These are phyloP conservation scores for Talaromyces sp. DNA, from an alignment of 2,329 filamentous ascomycete species.

Conservation along the genomic window DNA sequence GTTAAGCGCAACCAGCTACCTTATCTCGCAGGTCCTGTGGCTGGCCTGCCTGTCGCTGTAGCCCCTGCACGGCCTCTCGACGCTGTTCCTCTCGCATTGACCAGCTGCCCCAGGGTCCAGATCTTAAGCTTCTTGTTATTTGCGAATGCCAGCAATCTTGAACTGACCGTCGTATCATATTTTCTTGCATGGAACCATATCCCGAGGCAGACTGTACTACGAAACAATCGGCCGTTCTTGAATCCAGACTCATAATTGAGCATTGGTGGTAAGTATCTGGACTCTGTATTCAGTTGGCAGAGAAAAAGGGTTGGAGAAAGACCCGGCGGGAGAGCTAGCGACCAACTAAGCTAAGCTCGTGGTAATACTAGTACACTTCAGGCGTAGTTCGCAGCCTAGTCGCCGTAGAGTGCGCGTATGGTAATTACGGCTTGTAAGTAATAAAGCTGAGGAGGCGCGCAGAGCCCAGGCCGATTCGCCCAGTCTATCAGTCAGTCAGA, in stretches of 20 bases:
- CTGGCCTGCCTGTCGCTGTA: not conserved
- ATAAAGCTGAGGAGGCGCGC: constrained; percentile 2
- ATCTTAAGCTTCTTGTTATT: not conserved
- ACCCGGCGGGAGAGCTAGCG: not conserved
- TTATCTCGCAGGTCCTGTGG: constrained; percentile 2
- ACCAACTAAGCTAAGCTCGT: constrained; percentile 7
- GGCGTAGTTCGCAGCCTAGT: not conserved
- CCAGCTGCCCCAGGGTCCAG: not conserved
- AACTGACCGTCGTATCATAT: not conserved
- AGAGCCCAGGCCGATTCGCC: constrained; percentile 7
- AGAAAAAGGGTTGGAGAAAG: not conserved
- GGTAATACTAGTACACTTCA: constrained; percentile 6
- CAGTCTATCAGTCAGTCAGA: not conserved
- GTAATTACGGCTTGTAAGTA: constrained; percentile 11
- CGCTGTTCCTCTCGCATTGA: not conserved
- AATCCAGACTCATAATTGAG: not conserved
- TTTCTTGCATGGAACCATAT: not conserved
- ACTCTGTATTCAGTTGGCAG: not conserved
- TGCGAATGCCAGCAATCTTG: not conserved
- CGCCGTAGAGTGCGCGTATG: not conserved
- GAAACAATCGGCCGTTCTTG: not conserved
- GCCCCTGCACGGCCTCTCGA: not conserved
- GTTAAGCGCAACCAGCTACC: constrained; percentile 2
- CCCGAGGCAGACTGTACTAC: not conserved
- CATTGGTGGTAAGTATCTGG: not conserved